These are phyloP conservation scores for Cladophialophora chaetospira DNA, from an alignment of 2,329 filamentous ascomycete species.

Conservation along the genomic window DNA sequence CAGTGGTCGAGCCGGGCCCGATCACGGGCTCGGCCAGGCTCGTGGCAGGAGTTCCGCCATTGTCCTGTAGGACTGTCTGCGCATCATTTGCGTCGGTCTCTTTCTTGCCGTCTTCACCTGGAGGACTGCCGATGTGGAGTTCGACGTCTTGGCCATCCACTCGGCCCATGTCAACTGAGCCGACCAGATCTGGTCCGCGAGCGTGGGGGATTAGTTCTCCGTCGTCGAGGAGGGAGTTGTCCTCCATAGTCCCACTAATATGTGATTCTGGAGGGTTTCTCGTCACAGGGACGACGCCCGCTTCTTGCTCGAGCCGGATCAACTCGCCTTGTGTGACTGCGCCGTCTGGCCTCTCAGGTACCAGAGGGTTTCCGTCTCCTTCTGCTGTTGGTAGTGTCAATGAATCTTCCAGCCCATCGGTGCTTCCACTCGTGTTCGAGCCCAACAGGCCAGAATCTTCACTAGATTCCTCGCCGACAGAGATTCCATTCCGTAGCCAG, in stretches of 20 bases:
- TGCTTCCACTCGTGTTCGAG: slow-evolving; percentile 18
- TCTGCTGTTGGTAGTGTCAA: slow-evolving; percentile 17
- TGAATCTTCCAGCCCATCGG: slow-evolving; percentile 21
- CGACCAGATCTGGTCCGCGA: slow-evolving; percentile 80
- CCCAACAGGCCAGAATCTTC: slow-evolving; percentile 22
- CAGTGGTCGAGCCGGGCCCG: slow-evolving; percentile 8
- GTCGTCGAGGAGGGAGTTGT: slow-evolving; percentile 44
- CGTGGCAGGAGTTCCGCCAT: neutral
- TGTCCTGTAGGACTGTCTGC: slow-evolving; percentile 25
- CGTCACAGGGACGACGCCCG: slow-evolving; percentile 72
- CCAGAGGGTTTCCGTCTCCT: slow-evolving; percentile 20
- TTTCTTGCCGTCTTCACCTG: slow-evolving; percentile 10
- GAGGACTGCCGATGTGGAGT: slow-evolving; percentile 39
- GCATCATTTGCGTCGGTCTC: slow-evolving; percentile 27
- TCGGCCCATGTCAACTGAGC: slow-evolving; percentile 81
- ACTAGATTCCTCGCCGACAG: slow-evolving; percentile 33
- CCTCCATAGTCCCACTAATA: slow-evolving; percentile 38
- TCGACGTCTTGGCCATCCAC: slow-evolving; percentile 58
- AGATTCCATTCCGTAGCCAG: slow-evolving; percentile 65
- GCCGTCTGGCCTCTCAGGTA: slow-evolving; percentile 43
- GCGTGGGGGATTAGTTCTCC: slow-evolving; percentile 68
- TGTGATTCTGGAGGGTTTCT: slow-evolving; percentile 43
- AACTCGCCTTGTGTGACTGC: slow-evolving; percentile 82
- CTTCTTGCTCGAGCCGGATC: slow-evolving; percentile 81
- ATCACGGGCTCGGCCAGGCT: neutral